phyloP scores from a whole-genome alignment of 306 rosid species.

The Corylus avellana region DNA sequence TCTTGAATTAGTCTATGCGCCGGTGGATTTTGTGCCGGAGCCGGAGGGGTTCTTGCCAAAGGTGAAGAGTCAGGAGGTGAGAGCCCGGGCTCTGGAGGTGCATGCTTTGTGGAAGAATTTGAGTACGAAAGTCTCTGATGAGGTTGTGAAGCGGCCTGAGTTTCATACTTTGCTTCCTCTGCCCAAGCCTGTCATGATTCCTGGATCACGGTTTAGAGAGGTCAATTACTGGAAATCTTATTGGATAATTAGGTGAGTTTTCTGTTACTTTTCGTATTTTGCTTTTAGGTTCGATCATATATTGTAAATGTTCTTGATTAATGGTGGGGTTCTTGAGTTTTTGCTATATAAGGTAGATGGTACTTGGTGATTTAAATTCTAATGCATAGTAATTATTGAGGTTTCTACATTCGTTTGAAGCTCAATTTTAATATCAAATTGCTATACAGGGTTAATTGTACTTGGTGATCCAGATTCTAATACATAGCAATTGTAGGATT shows the following conservation, averaged over 20 bases:
- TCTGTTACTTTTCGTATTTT: not conserved
- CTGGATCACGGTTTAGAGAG: conserved; percentile 80
- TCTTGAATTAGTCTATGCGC: conserved; percentile 7
- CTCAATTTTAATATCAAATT: not conserved
- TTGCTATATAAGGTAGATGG: not conserved
- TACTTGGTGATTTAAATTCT: not conserved
- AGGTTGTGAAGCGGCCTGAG: conserved; percentile 49
- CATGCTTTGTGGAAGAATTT: conserved; percentile 80
- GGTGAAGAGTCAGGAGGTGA: conserved; percentile 51
- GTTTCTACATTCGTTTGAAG: not conserved
- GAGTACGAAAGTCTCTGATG: conserved; percentile 46
- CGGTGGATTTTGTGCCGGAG: conserved; percentile 58
- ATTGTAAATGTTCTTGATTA: not conserved
- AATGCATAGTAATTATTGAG: not conserved
- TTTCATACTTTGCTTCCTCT: conserved; percentile 75
- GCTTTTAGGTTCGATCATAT: not conserved
- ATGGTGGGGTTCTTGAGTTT: not conserved
- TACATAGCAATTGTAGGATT: not conserved
- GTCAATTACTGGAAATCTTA: conserved; percentile 95
- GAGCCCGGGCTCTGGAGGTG: conserved; percentile 77
- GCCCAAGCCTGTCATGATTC: conserved; percentile 47
- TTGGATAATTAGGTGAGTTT: conserved; percentile 74
- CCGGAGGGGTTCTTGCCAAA: conserved; percentile 66
- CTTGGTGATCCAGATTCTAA: not conserved
- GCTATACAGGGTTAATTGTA: not conserved